These are phyloP conservation scores for Trichoderma atrobrunneum DNA, from an alignment of 2,329 filamentous ascomycete species.

Conservation along the genomic window DNA sequence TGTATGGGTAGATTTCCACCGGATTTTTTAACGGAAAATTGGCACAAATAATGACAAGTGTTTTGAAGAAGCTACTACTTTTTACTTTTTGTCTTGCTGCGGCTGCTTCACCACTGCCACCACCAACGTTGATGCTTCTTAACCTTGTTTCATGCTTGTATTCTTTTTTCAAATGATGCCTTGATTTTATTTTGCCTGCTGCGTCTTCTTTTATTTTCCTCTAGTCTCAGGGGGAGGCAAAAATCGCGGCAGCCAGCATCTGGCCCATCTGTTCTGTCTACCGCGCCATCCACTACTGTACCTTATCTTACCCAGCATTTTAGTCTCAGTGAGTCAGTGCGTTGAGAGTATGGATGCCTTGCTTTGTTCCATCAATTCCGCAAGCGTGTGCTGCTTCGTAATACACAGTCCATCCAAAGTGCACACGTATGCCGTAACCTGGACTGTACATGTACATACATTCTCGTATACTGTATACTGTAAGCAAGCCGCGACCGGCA, in stretches of 20 bases:
- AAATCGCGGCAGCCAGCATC: neutral
- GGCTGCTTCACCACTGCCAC: neutral
- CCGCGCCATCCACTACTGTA: neutral
- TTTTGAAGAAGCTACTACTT: neutral
- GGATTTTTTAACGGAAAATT: slow-evolving; percentile 28
- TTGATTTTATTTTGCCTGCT: neutral
- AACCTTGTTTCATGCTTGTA: neutral
- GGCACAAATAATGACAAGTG: slow-evolving; percentile 33
- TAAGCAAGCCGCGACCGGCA: neutral
- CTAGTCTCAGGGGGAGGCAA: neutral
- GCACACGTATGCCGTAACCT: slow-evolving; percentile 8
- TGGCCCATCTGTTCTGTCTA: neutral
- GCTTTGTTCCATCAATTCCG: neutral
- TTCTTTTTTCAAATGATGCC: neutral
- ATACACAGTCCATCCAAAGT: neutral
- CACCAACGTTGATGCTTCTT: neutral
- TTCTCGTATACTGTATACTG: neutral
- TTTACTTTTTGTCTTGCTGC: neutral
- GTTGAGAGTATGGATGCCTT: neutral
- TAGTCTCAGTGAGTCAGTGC: neutral
- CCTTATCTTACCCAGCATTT: neutral
- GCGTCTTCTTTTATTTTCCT: neutral
- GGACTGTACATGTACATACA: no score
- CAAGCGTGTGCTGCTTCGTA: neutral
- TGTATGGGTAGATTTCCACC: slow-evolving; percentile 20